Evolutionary conservation across 139 green algal species (phyloP).

Genomic region (Micromonas pusilla): DNA sequence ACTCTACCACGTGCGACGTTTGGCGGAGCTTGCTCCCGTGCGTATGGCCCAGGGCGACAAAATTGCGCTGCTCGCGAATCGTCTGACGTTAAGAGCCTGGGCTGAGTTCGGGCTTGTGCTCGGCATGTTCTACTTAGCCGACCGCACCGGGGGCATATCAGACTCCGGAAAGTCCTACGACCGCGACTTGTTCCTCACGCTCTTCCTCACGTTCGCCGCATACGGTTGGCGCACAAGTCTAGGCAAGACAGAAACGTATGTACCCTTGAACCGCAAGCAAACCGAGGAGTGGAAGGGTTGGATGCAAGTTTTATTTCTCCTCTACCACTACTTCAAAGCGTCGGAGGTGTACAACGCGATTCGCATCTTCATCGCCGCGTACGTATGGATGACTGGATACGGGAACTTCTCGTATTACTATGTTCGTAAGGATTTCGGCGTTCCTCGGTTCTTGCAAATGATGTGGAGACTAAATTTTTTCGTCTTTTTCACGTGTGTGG

Average conservation of each 20-base stretch:
- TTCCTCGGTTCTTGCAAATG: conserved; percentile 71
- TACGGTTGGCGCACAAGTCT: conserved; percentile 36
- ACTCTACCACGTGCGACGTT: too few relatives aligned
- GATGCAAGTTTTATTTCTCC: conserved; percentile 81
- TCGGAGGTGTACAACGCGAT: conserved; percentile 94
- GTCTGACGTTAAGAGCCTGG: background rate
- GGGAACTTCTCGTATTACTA: conserved; percentile 97
- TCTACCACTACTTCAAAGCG: conserved; percentile 94
- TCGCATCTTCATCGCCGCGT: conserved; percentile 90
- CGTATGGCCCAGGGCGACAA: background rate
- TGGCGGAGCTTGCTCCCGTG: background rate
- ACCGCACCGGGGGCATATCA: conserved; percentile 1
- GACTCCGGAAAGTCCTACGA: conserved; percentile 49
- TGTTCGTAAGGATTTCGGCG: conserved; percentile 61
- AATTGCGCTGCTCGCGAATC: background rate
- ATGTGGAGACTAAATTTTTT: conserved; percentile 97
- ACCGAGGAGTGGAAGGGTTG: conserved; percentile 94
- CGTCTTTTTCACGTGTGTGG: conserved; percentile 67
- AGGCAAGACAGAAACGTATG: conserved; percentile 46
- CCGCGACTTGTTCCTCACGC: conserved; percentile 70
- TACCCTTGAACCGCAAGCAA: conserved; percentile 83
- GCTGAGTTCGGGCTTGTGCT: background rate
- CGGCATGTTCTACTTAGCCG: conserved; percentile 11
- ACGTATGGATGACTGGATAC: conserved; percentile 97
- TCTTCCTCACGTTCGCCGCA: conserved; percentile 56